Conservation (phyloP, 148 eudicot species). For the Amaranthus cruentus region DNA sequence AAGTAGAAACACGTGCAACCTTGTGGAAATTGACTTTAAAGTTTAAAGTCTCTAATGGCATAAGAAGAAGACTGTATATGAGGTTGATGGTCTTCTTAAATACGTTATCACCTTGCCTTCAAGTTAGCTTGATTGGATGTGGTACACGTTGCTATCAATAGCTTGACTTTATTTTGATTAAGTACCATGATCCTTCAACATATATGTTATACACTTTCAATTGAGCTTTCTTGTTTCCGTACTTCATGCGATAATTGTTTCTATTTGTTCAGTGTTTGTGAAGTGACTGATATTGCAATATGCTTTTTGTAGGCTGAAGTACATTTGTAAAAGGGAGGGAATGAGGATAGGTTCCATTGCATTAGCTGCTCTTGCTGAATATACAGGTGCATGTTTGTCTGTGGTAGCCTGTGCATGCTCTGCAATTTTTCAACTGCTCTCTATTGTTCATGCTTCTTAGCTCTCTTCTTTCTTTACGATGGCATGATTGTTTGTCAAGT, state of each 20-base stretch:
- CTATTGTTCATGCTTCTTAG: conserved; percentile 7
- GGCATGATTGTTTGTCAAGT: too few relatives aligned
- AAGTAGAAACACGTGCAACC: too few relatives aligned
- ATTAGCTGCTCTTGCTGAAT: conserved; percentile 78
- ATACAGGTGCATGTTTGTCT: conserved; percentile 56
- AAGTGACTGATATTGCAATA: conserved; percentile 8
- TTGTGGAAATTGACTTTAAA: too few relatives aligned
- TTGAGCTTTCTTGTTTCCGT: background rate
- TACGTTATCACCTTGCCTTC: too few relatives aligned
- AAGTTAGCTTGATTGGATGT: too few relatives aligned
- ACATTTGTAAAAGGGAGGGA: conserved; percentile 84
- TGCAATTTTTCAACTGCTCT: background rate
- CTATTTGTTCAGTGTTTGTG: background rate
- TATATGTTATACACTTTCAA: background rate
- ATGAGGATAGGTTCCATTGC: conserved; percentile 74
- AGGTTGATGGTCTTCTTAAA: too few relatives aligned
- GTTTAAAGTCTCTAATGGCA: too few relatives aligned
- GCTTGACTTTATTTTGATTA: background rate
- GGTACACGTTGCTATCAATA: conserved; percentile 3
- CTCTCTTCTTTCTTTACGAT: background rate
- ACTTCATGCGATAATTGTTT: background rate
- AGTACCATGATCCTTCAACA: background rate
- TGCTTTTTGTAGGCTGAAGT: conserved; percentile 60
- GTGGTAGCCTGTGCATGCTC: background rate
- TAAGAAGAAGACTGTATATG: too few relatives aligned